Evolutionary conservation across 2,329 filamentous ascomycete genomes (phyloP), one percentile per base, ranked within the genome.

Genomic region (Fusarium keratoplasticum): DNA sequence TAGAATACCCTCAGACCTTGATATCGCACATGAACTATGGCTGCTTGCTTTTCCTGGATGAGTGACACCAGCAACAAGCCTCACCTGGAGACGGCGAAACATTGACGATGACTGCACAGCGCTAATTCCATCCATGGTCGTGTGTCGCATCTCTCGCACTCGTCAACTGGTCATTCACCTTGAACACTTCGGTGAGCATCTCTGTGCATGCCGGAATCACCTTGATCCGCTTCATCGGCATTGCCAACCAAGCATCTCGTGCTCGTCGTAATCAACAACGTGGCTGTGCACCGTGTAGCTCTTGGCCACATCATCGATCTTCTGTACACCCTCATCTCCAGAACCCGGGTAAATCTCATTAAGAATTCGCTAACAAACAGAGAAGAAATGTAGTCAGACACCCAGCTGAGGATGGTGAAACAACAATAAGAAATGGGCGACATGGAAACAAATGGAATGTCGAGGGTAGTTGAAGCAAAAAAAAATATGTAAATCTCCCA

Each of bases 241-340:
- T 35, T 29, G 16, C 55, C 35, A 57, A 57, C 54, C 22, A 58
- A 40, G 16, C 54, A 25, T 35, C 33, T 36, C 31, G 33, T 36
- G 54, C 55, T 38, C 55, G 33, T 31, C 55, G 55, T 67, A 29
- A 27, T 63, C 25, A 27, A 33, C 69, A 18, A 29, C 29, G 71
- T 73, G 68, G 71, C 71, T 74, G 71, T 74, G 71, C 71, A 67
- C 33, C 22, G 9, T 27, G 13, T 36, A 33, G 27, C 27, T 66
- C 65, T 59, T 27, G 36, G 50, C 31, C 54, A 40, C 44, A 50
- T 54, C 35, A 57, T 66, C 35, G 18, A 36, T 35, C 33, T 7
- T 10, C 47, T n/a, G 10, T 22, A 40, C 55, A 40, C 16, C 22
- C 22, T 22, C 54, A 10, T 33, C 20, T 27, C 55, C n/a, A 16